Evolutionary conservation across 1,284 basidiomycete genomes (phyloP).

Genomic region (Hortiboletus rubellus): DNA sequence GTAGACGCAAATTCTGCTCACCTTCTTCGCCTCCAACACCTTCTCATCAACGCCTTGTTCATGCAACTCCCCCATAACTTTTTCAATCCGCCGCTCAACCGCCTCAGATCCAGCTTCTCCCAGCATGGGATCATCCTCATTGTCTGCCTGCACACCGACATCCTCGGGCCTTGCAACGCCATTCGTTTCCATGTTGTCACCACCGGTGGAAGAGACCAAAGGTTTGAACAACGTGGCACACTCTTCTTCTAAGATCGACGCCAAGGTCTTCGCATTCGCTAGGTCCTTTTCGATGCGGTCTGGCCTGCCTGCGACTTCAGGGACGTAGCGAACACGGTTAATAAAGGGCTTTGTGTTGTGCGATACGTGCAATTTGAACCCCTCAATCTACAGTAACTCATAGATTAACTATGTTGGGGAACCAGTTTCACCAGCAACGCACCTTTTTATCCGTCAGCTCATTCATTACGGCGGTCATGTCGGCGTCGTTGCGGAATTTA

Average conservation of each 20-base stretch:
- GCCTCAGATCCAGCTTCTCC: constrained; percentile 64
- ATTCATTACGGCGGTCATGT: constrained; percentile 71
- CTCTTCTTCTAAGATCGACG: constrained; percentile 72
- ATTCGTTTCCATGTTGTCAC: constrained; percentile 34
- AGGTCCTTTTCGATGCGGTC: constrained; percentile 80
- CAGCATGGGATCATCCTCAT: constrained; percentile 57
- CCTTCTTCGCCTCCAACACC: constrained; percentile 67
- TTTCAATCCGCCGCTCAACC: constrained; percentile 74
- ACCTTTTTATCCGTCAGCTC: constrained; percentile 86
- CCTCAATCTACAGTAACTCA: constrained; percentile 68
- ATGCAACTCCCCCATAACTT: constrained; percentile 64
- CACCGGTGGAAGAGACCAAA: constrained; percentile 22
- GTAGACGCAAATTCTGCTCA: constrained; percentile 35
- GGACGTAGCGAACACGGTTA: constrained; percentile 75
- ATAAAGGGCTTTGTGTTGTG: constrained; percentile 80
- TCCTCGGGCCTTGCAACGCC: constrained; percentile 34
- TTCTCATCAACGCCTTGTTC: constrained; percentile 67
- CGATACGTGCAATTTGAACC: constrained; percentile 87
- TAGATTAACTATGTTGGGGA: constrained; percentile 8
- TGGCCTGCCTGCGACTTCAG: constrained; percentile 76
- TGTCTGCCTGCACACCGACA: constrained; percentile 42
- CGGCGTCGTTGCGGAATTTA: constrained; percentile 78
- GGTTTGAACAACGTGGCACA: constrained; percentile 50
- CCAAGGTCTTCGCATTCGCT: constrained; percentile 68
- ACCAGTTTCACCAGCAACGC: constrained; percentile 14